Base-by-base conservation (phyloP, 2,329 filamentous ascomycete genomes). In the Coniochaeta hoffmannii region DNA sequence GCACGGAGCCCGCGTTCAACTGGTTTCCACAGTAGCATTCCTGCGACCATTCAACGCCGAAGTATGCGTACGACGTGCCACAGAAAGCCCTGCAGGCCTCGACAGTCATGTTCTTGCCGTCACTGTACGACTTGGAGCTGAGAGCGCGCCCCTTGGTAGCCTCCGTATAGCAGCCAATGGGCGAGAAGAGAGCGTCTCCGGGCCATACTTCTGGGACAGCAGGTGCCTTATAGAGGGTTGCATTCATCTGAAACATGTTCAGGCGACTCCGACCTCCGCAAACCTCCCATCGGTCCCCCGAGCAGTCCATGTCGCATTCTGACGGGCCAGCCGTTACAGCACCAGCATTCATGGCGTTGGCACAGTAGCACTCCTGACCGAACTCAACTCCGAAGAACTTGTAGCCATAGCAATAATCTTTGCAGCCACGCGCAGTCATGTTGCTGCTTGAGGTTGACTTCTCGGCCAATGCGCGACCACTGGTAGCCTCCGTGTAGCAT, bases 21-120 rank as follows among this genome's bases (percentile, higher is more conserved):
- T 59, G 58, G n/a, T 61, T 60, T 17, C 60, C 60, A 50, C 61
- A 63, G 41, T 61, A 63, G 44, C 61, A 62, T 41, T 63, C 61
- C 11, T 57, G 57, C 8, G 49, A 53, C 22, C 59, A 62, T 53
- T 61, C 61, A n/a, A 60, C 58, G 17, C 61, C 61, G 57, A 63
- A 61, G 49, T 60, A 63, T 34, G 30, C 34, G 51, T 59, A 61
- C 4, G 55, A 53, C 30, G 58, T 58, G 3, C 53, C 56, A 28
- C 61, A 61, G 35, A 58, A 63, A 17, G 54, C 53, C 30, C 56
- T 58, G 49, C 61, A 63, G 24, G 15, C 55, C 56, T 63, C 55
- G 10, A 60, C 54, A 7, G 57, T 61, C 54, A 60, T 54, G 36
- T 54, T 54, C 17, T 35, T 56, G 15, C 26, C 26, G 35, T 55